Evolutionary conservation across 2,329 filamentous ascomycete genomes (phyloP).

Genomic region (Fusarium armeniacum): DNA sequence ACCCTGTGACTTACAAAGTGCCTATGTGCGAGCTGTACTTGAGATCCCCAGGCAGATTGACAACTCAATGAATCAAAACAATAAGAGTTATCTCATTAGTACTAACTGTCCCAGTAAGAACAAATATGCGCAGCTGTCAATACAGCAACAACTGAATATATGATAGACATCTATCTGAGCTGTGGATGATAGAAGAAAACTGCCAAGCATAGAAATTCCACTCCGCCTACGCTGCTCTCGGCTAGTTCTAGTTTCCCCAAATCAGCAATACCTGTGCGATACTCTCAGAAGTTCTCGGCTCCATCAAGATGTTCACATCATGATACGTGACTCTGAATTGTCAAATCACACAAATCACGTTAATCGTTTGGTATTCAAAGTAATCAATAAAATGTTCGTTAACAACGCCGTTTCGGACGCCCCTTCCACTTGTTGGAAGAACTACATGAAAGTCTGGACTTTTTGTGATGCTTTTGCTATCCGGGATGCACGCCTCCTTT

Average conservation of each 20-base stretch:
- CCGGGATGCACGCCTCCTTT: constrained; percentile 40
- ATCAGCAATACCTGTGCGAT: background rate
- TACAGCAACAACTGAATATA: too few species aligned
- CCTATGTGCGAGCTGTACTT: too few species aligned
- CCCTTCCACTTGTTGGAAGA: constrained; percentile 47
- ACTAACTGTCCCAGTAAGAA: too few species aligned
- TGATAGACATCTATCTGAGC: too few species aligned
- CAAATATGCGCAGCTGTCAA: too few species aligned
- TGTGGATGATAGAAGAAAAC: too few species aligned
- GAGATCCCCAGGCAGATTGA: too few species aligned
- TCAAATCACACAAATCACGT: background rate
- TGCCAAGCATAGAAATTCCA: constrained; percentile 12
- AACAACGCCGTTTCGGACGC: constrained; percentile 50
- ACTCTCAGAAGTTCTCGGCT: background rate
- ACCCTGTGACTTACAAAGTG: background rate
- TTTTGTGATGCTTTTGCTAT: constrained; percentile 50
- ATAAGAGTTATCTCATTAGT: too few species aligned
- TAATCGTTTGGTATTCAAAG: background rate
- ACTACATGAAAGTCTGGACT: constrained; percentile 50
- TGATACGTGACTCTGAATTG: too few species aligned
- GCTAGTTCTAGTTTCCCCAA: constrained; percentile 36
- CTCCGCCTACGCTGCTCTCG: constrained; percentile 43
- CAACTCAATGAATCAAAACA: too few species aligned
- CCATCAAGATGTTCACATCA: background rate
- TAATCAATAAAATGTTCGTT: constrained; percentile 46